These are phyloP conservation scores for Sphaerulina musiva DNA, from an alignment of 2,329 filamentous ascomycete genomes.

Conservation along the genomic window DNA sequence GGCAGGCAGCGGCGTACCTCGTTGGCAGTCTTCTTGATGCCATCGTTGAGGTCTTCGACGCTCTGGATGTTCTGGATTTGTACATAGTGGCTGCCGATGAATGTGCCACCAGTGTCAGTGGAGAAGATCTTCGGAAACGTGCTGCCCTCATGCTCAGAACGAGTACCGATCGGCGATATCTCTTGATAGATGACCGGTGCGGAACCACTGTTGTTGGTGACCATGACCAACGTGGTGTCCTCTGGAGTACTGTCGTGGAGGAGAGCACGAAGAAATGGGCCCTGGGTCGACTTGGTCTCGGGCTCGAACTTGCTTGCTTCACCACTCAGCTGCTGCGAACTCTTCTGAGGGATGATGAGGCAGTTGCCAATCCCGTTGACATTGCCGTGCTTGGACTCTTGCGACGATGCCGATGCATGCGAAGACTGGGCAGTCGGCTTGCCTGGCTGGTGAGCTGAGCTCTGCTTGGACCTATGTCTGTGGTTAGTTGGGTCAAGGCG, in stretches of 20 bases:
- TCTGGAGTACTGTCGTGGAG: conserved; percentile 17
- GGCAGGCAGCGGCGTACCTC: conserved; percentile 16
- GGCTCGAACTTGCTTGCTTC: conserved; percentile 1
- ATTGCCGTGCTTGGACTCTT: not conserved
- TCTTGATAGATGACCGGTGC: not conserved
- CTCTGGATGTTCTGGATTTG: conserved; percentile 13
- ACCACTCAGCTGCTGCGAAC: conserved; percentile 1
- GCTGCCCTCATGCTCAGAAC: not conserved
- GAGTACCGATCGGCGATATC: conserved; percentile 20
- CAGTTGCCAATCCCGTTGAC: not conserved
- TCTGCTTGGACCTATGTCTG: not conserved
- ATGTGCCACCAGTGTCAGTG: conserved; percentile 20
- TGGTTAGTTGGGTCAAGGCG: not conserved
- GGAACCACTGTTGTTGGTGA: not conserved
- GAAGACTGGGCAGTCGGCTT: not conserved
- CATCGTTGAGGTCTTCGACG: not conserved
- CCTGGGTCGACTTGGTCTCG: not conserved
- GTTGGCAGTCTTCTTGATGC: conserved; percentile 4
- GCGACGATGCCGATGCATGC: not conserved
- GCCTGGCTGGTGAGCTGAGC: too few species aligned
- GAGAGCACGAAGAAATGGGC: conserved; percentile 12
- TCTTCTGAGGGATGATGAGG: not conserved
- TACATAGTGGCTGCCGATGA: conserved; percentile 23
- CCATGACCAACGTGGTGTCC: not conserved
- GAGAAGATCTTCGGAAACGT: conserved; percentile 18